These are phyloP conservation scores for Chaetomium globosum DNA, from an alignment of 2,329 filamentous ascomycete genomes.

Conservation along the genomic window DNA sequence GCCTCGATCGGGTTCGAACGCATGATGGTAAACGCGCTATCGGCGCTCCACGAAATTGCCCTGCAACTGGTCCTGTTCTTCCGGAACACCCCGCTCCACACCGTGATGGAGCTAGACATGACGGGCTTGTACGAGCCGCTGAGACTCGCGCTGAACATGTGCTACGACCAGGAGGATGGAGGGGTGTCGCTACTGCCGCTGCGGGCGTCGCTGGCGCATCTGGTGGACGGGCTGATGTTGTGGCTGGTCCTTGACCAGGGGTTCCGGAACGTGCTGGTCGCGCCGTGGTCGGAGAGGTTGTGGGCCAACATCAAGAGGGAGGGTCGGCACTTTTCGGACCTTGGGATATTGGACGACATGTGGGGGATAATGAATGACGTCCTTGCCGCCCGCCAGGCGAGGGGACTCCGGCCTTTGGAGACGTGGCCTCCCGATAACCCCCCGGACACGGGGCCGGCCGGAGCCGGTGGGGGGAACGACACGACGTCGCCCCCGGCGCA, in stretches of 20 bases:
- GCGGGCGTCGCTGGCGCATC: slow-evolving; percentile 36
- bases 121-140: slow-evolving; percentile 34
- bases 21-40: slow-evolving; percentile 20
- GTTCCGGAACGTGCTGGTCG: too few relatives aligned
- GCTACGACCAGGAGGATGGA: slow-evolving; percentile 36
- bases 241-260: slow-evolving; percentile 31
- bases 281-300: slow-evolving; percentile 4
- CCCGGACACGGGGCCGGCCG: background rate
- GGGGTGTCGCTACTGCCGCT: slow-evolving; percentile 30
- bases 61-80: slow-evolving; percentile 50
- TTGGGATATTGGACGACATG: background rate
- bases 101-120: slow-evolving; percentile 28
- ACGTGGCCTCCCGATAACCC: too few relatives aligned
- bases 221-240: slow-evolving; percentile 36
- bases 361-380: background rate
- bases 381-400: background rate
- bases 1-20: slow-evolving; percentile 33
- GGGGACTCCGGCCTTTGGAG: background rate
- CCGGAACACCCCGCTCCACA: slow-evolving; percentile 17
- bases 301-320: background rate
- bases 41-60: slow-evolving; percentile 42
- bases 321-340: background rate
- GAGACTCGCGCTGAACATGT: slow-evolving; percentile 31
- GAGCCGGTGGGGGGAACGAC: background rate
- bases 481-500: background rate